phyloP scores from a whole-genome alignment of 192 early-diverging fungal species.

The Linnemannia schmuckeri region DNA sequence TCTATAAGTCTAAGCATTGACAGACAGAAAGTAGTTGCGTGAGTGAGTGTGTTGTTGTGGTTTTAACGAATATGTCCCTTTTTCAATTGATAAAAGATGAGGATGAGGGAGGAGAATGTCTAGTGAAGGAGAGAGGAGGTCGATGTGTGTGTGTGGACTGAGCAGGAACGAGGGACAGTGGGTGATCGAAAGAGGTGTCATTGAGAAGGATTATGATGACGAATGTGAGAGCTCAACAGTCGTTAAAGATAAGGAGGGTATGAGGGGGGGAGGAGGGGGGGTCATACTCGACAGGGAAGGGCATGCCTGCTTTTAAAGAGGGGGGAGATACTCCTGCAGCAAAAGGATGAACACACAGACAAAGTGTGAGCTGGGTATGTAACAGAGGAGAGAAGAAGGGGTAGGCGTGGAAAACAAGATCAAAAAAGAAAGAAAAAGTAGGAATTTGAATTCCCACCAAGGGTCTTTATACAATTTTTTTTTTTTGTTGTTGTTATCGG shows the following conservation, averaged over 20 bases:
- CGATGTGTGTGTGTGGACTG: neutral
- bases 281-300: neutral
- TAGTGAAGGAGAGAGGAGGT: neutral
- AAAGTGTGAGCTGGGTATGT: neutral
- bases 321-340: neutral
- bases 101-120: neutral
- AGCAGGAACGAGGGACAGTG: neutral
- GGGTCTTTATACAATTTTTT: neutral
- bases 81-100: neutral
- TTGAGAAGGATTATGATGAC: neutral
- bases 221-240: neutral
- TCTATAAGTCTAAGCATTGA: constrained; percentile 15
- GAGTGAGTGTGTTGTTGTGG: neutral
- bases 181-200: neutral
- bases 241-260: neutral
- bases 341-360: neutral
- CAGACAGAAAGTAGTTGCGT: neutral
- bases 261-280: neutral
- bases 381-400: constrained; percentile 4
- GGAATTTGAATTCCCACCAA: neutral
- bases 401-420: constrained; percentile 10
- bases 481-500: neutral
- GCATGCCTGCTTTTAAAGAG: neutral
- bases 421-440: neutral
- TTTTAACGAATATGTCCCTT: neutral